These are phyloP conservation scores for Lepidium campestre DNA, from an alignment of 441 rosid genomes.

Conservation along the genomic window DNA sequence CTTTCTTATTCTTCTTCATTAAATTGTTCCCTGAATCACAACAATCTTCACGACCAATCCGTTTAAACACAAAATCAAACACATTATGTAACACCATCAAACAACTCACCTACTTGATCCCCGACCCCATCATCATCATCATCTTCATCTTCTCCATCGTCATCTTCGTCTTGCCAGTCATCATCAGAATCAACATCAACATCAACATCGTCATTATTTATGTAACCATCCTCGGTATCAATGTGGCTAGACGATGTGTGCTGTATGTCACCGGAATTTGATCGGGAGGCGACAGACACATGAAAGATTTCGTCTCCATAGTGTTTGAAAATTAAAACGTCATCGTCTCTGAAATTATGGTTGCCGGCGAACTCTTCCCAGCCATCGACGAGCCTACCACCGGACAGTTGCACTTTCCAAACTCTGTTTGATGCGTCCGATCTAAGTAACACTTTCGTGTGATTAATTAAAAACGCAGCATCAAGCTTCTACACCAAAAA, in stretches of 20 bases:
- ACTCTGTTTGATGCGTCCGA: background rate
- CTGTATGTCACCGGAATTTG: background rate
- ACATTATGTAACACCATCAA: background rate
- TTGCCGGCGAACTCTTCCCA: constrained; percentile 22
- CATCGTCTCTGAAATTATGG: constrained; percentile 5
- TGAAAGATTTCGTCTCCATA: constrained; percentile 14
- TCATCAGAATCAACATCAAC: background rate
- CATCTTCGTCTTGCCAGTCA: background rate
- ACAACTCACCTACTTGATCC: background rate
- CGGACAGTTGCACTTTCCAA: constrained; percentile 18
- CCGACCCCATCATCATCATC: background rate
- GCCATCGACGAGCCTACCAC: constrained; percentile 6
- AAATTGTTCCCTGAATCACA: constrained; percentile 15
- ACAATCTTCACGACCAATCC: background rate
- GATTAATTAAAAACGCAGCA: constrained; percentile 3
- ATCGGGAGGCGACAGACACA: constrained; percentile 4
- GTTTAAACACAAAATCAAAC: background rate
- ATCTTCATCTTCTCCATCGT: background rate
- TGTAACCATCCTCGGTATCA: background rate
- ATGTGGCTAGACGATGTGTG: background rate
- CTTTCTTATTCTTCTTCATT: constrained; percentile 1
- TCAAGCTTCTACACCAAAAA: constrained; percentile 5
- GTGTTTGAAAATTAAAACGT: constrained; percentile 17
- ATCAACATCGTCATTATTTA: background rate
- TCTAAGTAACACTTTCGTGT: constrained; percentile 15